Evolutionary conservation across 2,329 filamentous ascomycete genomes (phyloP).

Genomic region (Daldinia sp.): DNA sequence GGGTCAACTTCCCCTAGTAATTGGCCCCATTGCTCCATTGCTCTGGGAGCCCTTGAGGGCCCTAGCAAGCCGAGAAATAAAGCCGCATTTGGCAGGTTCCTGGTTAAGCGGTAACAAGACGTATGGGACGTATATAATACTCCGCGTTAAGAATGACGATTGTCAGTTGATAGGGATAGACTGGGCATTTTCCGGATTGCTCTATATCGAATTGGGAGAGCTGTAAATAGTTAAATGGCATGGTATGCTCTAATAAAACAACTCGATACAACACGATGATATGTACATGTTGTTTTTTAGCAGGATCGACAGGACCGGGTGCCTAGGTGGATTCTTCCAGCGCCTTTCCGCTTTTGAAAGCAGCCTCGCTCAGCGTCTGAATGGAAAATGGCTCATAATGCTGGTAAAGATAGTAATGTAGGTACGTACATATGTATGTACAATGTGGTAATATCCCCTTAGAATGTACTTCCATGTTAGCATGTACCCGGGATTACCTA

Average conservation of each 20-base stretch:
- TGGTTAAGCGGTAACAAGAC: slow-evolving; percentile 9
- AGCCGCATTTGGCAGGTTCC: slow-evolving; percentile 30
- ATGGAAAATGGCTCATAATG: slow-evolving; percentile 40
- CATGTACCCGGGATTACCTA: slow-evolving; percentile 35
- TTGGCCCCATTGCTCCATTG: not conserved
- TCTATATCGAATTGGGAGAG: slow-evolving; percentile 20
- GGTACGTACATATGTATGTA: slow-evolving; percentile 4
- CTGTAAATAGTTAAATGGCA: slow-evolving; percentile 30
- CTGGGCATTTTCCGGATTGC: slow-evolving; percentile 25
- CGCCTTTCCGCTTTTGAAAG: slow-evolving; percentile 29
- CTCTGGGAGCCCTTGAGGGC: not conserved
- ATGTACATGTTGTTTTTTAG: slow-evolving; percentile 23
- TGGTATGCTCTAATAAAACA: slow-evolving; percentile 37
- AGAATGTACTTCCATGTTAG: no score
- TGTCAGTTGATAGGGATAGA: slow-evolving; percentile 30
- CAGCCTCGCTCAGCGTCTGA: slow-evolving; percentile 19
- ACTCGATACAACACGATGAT: not conserved
- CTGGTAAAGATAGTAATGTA: slow-evolving; percentile 12
- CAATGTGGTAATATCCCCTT: no score
- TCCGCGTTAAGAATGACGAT: slow-evolving; percentile 37
- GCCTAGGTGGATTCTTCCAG: no score
- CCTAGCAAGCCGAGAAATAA: slow-evolving; percentile 7
- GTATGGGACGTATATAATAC: slow-evolving; percentile 9
- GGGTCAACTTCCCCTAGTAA: slow-evolving; percentile 22
- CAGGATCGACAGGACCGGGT: slow-evolving; percentile 32